Percentiles rank a stretch among this genome's conserved stretches.
phyloP scores from a whole-genome alignment of 179 eudicot genomes.

The Drosera spatulata region DNA sequence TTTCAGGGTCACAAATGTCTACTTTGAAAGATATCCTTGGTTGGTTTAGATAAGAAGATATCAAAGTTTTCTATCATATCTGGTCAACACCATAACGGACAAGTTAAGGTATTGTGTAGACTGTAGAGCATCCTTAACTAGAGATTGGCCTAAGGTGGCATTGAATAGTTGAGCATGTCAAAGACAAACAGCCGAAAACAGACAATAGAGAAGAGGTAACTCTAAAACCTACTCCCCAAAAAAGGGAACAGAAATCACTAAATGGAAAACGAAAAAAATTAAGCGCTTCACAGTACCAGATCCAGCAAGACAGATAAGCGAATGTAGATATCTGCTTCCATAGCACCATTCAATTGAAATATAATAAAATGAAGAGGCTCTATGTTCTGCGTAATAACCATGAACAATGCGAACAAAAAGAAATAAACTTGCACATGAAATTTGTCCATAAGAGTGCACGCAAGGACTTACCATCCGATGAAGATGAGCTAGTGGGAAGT shows the following conservation, averaged over 20 bases:
- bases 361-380: no score
- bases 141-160: neutral
- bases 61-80: no score
- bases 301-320: no score
- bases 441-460: neutral
- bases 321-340: no score
- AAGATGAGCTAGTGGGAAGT: conserved; percentile 55
- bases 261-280: neutral
- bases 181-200: neutral
- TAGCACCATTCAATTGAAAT: no score
- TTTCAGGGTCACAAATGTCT: no score
- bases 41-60: no score
- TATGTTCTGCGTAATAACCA: neutral
- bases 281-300: no score
- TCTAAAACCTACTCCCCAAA: neutral
- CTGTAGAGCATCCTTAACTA: neutral
- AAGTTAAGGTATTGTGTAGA: neutral
- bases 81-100: neutral
- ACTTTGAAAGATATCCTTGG: no score
- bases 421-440: neutral
- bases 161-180: neutral
- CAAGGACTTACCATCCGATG: conserved; percentile 55
- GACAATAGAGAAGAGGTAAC: neutral
- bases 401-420: neutral
- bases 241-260: neutral